phyloP scores from a whole-genome alignment of 306 rosid genomes.

The Luffa acutangula region DNA sequence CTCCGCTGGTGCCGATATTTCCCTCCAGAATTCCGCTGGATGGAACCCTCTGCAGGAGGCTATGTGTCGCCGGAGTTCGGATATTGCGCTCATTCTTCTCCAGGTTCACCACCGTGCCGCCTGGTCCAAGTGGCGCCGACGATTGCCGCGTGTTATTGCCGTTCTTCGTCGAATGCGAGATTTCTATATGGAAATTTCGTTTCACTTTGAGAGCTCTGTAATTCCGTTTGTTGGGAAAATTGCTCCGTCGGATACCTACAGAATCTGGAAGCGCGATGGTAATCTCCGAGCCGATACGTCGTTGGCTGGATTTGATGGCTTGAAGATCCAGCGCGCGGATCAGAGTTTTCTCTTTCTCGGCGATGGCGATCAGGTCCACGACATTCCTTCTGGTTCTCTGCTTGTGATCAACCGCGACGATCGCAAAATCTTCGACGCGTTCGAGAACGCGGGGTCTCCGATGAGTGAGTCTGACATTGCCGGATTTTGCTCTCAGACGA shows the following conservation, averaged over 20 bases:
- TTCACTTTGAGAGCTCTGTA: slow-evolving; percentile 89
- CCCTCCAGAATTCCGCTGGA: slow-evolving; percentile 72
- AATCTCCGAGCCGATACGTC: slow-evolving; percentile 83
- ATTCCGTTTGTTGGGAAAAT: slow-evolving; percentile 83
- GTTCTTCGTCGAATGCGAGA: slow-evolving; percentile 87
- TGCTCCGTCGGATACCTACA: slow-evolving; percentile 89
- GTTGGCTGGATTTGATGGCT: slow-evolving; percentile 81
- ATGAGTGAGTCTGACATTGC: slow-evolving; percentile 70
- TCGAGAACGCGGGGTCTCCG: slow-evolving; percentile 65
- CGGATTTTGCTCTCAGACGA: slow-evolving; percentile 74
- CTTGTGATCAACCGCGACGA: slow-evolving; percentile 76
- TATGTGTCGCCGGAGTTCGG: slow-evolving; percentile 70
- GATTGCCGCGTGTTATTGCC: slow-evolving; percentile 65
- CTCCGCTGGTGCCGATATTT: slow-evolving; percentile 72
- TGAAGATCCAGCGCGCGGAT: slow-evolving; percentile 89
- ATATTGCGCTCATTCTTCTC: slow-evolving; percentile 51
- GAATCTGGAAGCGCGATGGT: slow-evolving; percentile 91
- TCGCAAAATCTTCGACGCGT: slow-evolving; percentile 65
- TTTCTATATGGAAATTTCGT: slow-evolving; percentile 95
- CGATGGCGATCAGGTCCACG: slow-evolving; percentile 49
- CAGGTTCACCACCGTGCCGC: slow-evolving; percentile 73
- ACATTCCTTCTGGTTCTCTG: slow-evolving; percentile 40
- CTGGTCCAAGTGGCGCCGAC: slow-evolving; percentile 93
- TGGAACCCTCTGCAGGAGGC: slow-evolving; percentile 91
- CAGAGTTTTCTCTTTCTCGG: slow-evolving; percentile 95